A percentile compares a stretch with the other conserved stretches of the same genome.
These are phyloP conservation scores for Aspergillus amoenus DNA, from an alignment of 2,329 filamentous ascomycete genomes.

Conservation along the genomic window DNA sequence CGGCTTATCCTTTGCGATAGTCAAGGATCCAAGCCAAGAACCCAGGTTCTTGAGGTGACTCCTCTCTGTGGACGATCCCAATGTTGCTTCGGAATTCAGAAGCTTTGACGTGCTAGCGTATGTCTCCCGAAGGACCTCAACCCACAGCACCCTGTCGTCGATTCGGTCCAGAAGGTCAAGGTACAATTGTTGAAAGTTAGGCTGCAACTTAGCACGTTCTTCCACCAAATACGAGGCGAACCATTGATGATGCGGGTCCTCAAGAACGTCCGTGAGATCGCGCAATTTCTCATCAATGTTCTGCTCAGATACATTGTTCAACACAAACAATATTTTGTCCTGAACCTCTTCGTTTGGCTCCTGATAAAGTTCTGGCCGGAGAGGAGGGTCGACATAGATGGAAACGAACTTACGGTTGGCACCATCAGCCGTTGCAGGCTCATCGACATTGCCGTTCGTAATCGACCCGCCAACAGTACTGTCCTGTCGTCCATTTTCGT, in stretches of 20 bases:
- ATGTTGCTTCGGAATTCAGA: conserved; percentile 83
- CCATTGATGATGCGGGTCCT: conserved; percentile 86
- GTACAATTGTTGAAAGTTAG: conserved; percentile 93
- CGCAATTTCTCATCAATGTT: conserved; percentile 82
- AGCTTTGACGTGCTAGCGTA: conserved; percentile 82
- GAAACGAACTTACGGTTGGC: conserved; percentile 72
- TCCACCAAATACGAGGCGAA: conserved; percentile 94
- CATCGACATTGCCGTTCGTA: conserved; percentile 70
- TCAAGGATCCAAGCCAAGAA: conserved; percentile 89
- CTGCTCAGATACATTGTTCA: conserved; percentile 93
- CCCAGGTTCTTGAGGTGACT: conserved; percentile 90
- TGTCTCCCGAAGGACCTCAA: conserved; percentile 88
- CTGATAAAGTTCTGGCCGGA: conserved; percentile 65
- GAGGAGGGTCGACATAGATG: conserved; percentile 71
- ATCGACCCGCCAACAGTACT: conserved; percentile 44
- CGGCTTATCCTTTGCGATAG: conserved; percentile 87
- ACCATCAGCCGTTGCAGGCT: conserved; percentile 58
- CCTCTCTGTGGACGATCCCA: conserved; percentile 81
- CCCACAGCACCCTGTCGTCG: conserved; percentile 74
- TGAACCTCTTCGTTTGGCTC: conserved; percentile 83
- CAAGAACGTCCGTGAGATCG: conserved; percentile 75
- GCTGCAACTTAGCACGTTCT: conserved; percentile 93
- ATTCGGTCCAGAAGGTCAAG: conserved; percentile 84
- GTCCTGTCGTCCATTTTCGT: conserved; percentile 44
- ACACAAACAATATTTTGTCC: conserved; percentile 89